Percentiles rank a stretch among this genome's conserved stretches.
Evolutionary conservation across 208 protist genomes (phyloP).

Genomic region (Phytomonas francai): DNA sequence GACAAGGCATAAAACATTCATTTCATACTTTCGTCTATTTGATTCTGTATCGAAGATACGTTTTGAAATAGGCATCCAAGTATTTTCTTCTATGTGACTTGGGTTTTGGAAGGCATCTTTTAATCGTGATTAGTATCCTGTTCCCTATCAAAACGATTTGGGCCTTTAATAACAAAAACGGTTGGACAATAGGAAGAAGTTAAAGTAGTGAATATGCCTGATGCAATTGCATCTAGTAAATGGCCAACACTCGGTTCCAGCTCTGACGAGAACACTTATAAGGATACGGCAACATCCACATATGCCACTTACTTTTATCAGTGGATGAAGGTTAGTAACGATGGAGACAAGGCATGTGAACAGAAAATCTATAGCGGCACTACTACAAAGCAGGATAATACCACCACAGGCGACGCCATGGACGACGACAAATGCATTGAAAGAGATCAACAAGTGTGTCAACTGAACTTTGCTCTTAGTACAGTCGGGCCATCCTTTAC

Average conservation of each 20-base stretch:
- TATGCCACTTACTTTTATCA: not conserved
- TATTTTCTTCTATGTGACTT: not conserved
- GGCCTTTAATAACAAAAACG: not conserved
- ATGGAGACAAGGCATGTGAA: not conserved
- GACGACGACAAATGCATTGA: not conserved
- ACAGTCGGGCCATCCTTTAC: not conserved
- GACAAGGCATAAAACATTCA: not conserved
- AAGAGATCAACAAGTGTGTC: not conserved
- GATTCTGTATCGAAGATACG: not conserved
- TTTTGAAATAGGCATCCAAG: not conserved
- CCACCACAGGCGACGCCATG: not conserved
- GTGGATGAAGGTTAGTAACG: not conserved
- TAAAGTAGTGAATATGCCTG: not conserved
- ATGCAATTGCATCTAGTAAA: not conserved
- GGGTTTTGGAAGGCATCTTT: not conserved
- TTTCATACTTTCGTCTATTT: not conserved
- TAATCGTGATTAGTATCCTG: not conserved
- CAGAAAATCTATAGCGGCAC: not conserved
- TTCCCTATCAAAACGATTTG: not conserved
- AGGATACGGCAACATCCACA: not conserved
- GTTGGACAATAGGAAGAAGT: not conserved
- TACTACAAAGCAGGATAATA: not conserved
- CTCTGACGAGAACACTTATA: not conserved
- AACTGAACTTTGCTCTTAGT: not conserved
- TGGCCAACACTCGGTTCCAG: not conserved